phyloP scores from a whole-genome alignment of 768 basidiomycete genomes.

The Lentinula sp. region DNA sequence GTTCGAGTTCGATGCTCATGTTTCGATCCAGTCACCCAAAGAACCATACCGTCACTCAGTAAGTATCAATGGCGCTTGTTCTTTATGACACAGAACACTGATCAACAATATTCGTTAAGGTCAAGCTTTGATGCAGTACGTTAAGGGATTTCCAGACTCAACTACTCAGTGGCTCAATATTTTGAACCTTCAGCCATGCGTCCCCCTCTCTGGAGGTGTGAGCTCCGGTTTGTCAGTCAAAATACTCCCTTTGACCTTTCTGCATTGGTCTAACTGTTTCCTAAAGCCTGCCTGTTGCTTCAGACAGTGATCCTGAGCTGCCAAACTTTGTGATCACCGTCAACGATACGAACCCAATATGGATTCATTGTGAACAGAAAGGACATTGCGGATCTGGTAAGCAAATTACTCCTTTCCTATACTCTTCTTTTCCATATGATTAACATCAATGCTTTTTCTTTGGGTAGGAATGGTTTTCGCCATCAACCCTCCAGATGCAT shows the following conservation, averaged over 20 bases:
- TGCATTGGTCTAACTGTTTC: background rate
- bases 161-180: background rate
- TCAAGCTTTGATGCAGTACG: conserved; percentile 33
- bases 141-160: conserved; percentile 16
- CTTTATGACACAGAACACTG: background rate
- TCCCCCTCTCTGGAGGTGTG: conserved; percentile 21
- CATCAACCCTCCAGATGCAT: conserved; percentile 45
- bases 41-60: conserved; percentile 42
- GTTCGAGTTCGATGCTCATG: conserved; percentile 36
- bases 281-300: conserved; percentile 31
- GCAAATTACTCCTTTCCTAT: background rate
- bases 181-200: conserved; percentile 14
- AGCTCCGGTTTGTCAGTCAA: conserved; percentile 32
- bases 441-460: background rate
- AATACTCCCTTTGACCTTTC: background rate
- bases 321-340: conserved; percentile 34
- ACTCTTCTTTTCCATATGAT: background rate
- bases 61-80: background rate
- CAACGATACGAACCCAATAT: conserved; percentile 39
- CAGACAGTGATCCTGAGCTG: conserved; percentile 26
- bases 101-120: background rate
- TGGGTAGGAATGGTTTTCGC: conserved; percentile 60
- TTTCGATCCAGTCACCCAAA: conserved; percentile 33
- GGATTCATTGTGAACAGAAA: conserved; percentile 51
- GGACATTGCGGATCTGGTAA: conserved; percentile 41